Base-by-base conservation (phyloP, 1,139 yeast genomes). In the Blastobotrys illinoisensis region DNA sequence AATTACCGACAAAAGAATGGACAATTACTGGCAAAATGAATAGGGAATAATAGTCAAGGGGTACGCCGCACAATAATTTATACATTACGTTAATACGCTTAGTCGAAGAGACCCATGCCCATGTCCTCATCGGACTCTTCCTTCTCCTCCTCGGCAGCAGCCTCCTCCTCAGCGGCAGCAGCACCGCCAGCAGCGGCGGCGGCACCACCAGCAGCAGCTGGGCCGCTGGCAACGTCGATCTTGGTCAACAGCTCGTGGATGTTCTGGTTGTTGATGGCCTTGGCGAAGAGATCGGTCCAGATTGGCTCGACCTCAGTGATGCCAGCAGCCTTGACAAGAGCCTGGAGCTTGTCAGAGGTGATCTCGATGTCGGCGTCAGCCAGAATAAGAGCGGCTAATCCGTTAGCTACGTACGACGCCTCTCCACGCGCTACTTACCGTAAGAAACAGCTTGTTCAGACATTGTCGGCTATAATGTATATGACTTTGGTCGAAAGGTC, bases 231-330 rank as follows among this genome's bases (percentile, higher is more conserved):
- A 65, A 87, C 79, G 71, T 88, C 83, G 78, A 88, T 81, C 46
- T 44, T 36, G 53, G 54, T 54, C 75, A 88, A 81, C 74, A 89
- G 80, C 72, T 87, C 91, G 84, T 90, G 89, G 76, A 93, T 79
- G 84, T 91, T 83, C 82, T 88, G 88, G 76, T 97, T 97, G 78
- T 86, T 95, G 73, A 93, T 83, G 74, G 98, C 98, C 82, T 88
- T 87, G 72, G 98, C 95, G 82, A 80, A 93, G 72, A 88, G 83
- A 72, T 88, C 91, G 73, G 96, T 87, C 97, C 97, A 91, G 80
- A 88, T 82, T 71, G 79, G 74, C 74, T 90, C 97, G 70, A 89
- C 85, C 62, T 80, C 78, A 58, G 62, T 64, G 71, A 93, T 86
- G 76, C 89, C 88, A 71, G 96, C 96, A 68, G 95, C 91, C 77